Evolutionary conservation across 2,329 filamentous ascomycete species (phyloP).

Genomic region (Chaetomium globosum): DNA sequence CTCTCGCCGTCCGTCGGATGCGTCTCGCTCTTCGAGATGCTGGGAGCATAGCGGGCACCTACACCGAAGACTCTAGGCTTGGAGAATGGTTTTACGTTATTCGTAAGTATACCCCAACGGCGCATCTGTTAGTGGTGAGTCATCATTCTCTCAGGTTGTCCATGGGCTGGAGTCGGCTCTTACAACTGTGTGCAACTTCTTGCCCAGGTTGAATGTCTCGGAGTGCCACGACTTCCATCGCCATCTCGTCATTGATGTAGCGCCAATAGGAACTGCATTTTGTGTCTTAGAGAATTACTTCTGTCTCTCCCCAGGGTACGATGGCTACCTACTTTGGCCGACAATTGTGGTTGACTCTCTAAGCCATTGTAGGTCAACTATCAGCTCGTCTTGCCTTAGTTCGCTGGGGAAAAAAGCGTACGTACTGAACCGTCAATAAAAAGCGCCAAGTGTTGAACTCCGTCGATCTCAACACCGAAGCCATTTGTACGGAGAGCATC

Average conservation of each 20-base stretch:
- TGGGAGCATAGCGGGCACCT: constrained; percentile 35
- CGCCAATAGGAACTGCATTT: constrained; percentile 33
- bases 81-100: constrained; percentile 29
- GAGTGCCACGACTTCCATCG: constrained; percentile 35
- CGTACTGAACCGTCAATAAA: constrained; percentile 36
- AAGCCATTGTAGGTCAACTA: too few species aligned
- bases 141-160: too few species aligned
- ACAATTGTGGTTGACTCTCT: constrained; percentile 38
- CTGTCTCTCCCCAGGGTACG: not conserved
- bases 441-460: constrained; percentile 35
- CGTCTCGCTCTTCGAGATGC: constrained; percentile 3
- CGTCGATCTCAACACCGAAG: constrained; percentile 38
- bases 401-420: not conserved
- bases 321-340: constrained; percentile 33
- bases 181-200: constrained; percentile 37
- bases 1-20: constrained; percentile 34
- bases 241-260: constrained; percentile 30
- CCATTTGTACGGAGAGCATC: constrained; percentile 38
- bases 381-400: not conserved
- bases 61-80: constrained; percentile 38
- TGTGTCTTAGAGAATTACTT: not conserved
- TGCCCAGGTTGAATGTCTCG: constrained; percentile 33
- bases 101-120: constrained; percentile 33
- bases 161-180: not conserved
- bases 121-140: constrained; percentile 30